Percentiles rank a stretch among this genome's conserved stretches.
These are phyloP conservation scores for Diphasiastrum complanatum DNA, from an alignment of 83 land plant species.

Conservation along the genomic window DNA sequence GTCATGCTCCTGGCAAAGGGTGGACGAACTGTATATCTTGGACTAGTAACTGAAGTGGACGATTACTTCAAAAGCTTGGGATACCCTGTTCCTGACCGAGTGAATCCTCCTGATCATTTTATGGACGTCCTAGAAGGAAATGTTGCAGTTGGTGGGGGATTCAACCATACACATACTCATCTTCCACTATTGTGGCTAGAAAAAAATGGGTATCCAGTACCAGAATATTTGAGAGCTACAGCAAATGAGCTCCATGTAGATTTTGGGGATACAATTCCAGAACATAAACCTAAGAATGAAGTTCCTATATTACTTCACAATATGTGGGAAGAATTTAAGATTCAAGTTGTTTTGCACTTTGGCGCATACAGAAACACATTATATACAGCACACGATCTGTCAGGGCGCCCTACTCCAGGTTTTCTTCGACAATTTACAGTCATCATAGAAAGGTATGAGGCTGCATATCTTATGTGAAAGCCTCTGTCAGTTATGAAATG, in stretches of 20 bases:
- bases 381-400: not conserved
- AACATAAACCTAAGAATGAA: not conserved
- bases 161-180: constrained; percentile 36
- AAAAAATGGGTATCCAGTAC: constrained; percentile 67
- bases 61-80: constrained; percentile 74
- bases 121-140: constrained; percentile 94
- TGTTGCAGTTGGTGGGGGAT: constrained; percentile 36
- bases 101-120: constrained; percentile 91
- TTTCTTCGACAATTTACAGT: constrained; percentile 11
- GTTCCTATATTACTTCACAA: constrained; percentile 10
- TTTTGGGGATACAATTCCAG: not conserved
- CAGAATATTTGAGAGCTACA: constrained; percentile 46
- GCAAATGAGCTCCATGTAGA: constrained; percentile 10
- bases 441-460: constrained; percentile 11
- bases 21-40: constrained; percentile 80
- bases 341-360: constrained; percentile 5
- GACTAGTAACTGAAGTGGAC: constrained; percentile 77
- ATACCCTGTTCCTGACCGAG: constrained; percentile 80
- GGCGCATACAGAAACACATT: constrained; percentile 12
- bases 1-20: constrained; percentile 93
- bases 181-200: constrained; percentile 89
- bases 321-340: constrained; percentile 18
- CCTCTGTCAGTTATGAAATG: not conserved
- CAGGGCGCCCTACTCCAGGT: constrained; percentile 21
- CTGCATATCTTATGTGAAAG: not conserved